Evolutionary conservation across 108 stramenopile genomes (phyloP), one percentile per base, ranked within the genome.

Genomic region (Nitzschia sp.): DNA sequence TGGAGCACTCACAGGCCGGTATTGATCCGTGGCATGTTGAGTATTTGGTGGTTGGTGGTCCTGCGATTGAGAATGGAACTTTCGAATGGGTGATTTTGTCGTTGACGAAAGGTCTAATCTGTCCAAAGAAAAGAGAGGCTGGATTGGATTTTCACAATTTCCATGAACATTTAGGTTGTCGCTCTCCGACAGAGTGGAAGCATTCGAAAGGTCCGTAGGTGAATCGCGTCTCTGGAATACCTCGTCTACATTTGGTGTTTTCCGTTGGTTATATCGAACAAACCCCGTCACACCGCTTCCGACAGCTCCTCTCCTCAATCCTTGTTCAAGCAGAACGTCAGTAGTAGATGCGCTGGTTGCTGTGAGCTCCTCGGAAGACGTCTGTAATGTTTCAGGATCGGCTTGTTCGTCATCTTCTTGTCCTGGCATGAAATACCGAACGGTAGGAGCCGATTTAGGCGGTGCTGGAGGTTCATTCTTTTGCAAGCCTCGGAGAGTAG

Each of bases 61-160:
- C 0, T 58, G 57, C 6, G 57, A 58, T 29, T 58, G 57, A 6
- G 57, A 39, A 29, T 19, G 57, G 19, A 58, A 58, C 8, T 39
- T 62, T 24, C 61, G 12, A 8, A 62, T 21, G 22, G 61, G 61
- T 1, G 61, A 62, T 24, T 43, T 41, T 20, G 55, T 24, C 11
- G 54, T 53, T 34, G 51, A 46, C 17, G 48, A 53, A 7, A 67
- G 52, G 53, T 76, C 75, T n/a, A 76, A 41, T 50, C 68, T 51
- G 44, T 76, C 75, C 22, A 68, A 55, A 15, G 67, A 69, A 57
- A 76, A 76, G 6, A 76, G 25, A 0, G 46, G 75, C 34, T 76
- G 75, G 10, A 76, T 67, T 7, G 62, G 72, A 59, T 29, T 59
- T 46, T 10, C 51, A 20, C 14, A 14, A 26, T 14, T 17, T 9